Base-by-base conservation (phyloP, 73 alveolate species). In the Uronychia binucleata region DNA sequence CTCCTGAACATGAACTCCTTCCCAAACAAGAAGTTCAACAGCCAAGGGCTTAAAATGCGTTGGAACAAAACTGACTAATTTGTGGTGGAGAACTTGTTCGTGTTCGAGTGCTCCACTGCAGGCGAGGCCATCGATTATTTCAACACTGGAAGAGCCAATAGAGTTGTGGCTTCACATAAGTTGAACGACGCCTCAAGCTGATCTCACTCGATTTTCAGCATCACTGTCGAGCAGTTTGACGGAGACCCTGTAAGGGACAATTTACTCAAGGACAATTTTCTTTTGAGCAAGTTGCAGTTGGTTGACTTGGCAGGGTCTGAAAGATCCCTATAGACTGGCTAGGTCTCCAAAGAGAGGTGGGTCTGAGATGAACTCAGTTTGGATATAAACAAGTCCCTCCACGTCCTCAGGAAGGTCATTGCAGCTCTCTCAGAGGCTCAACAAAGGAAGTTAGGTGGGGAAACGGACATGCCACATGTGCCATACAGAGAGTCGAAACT, bases 401-500 rank as follows among this genome's bases (percentile, higher is more conserved):
- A 92, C 80, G 91, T 97, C 0, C 93, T 96, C 35, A 95, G 99
- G 30, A 90, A 96, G 81, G 97, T 96, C 31, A 96, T 96, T 13
- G 91, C 96, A 60, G 90, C 93, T 27, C 78, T 96, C 67, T 84
- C 98, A n/a, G 98, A 95, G 14, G 77, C 33, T 31, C n/a, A n/a
- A n/a, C n/a, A n/a, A n/a, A n/a, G n/a, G n/a, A n/a, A n/a, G n/a
- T n/a, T n/a, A n/a, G n/a, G n/a, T n/a, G n/a, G n/a, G n/a, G n/a
- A n/a, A n/a, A n/a, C n/a, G n/a, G n/a, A 92, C 34, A 57, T 26
- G 0, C 29, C 78, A 13, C 34, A 89, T 84, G 93, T 97, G n/a
- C 99, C 99, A 26, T 98, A 98, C 90, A 84, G 99, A 34, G 99
- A 98, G 67, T 94, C 99, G 1, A 98, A 98, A 87, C 91, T 98